Evolutionary conservation across 2,329 filamentous ascomycete species (phyloP), one percentile per base, ranked within the genome.

Genomic region (Catunica adiposa): DNA sequence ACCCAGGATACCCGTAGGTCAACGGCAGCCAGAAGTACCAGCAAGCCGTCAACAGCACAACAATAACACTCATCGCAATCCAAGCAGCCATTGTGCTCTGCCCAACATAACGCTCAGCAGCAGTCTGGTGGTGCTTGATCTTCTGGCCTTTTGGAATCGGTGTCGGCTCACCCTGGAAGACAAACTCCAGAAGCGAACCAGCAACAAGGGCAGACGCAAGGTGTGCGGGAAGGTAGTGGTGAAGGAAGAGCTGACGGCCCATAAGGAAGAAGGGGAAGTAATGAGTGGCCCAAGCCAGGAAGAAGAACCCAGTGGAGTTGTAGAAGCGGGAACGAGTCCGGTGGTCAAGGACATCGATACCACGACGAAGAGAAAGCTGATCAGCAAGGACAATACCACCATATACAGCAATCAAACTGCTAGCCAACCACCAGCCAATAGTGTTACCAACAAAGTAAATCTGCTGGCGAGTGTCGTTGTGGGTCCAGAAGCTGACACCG

Each of bases 361-460:
- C 92, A 66, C 92, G 87, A 63, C 92, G 84, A 59, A 95, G 79
- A 42, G 90, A 95, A 56, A 98, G 76, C 67, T 98, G 92, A 63
- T 98, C 92, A 20, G 92, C 92, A 51, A 83, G 83, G 61, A 97
- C 73, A 62, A 98, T 92, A 61, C 92, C 92, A 23, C 81, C 87
- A 67, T 92, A 97, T 38, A 98, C 89, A 47, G 92, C 92, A 59
- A 98, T 74, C 56, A 98, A 74, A 70, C 86, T 89, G 69, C 88
- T 94, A 14, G 88, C 83, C 60, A 98, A 77, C 92, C 92, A 98
- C 89, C 94, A 98, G 58, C 90, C 92, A 60, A 97, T 70, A 0
- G 92, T 92, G 71, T 98, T 98, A 57, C 92, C 92, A 29, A 98
- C 74, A 75, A 98, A 98, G 72, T 98, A 98, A 62, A 98, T 98